Conservation (phyloP, 331 rosid species). For the Malus hybrid region DNA sequence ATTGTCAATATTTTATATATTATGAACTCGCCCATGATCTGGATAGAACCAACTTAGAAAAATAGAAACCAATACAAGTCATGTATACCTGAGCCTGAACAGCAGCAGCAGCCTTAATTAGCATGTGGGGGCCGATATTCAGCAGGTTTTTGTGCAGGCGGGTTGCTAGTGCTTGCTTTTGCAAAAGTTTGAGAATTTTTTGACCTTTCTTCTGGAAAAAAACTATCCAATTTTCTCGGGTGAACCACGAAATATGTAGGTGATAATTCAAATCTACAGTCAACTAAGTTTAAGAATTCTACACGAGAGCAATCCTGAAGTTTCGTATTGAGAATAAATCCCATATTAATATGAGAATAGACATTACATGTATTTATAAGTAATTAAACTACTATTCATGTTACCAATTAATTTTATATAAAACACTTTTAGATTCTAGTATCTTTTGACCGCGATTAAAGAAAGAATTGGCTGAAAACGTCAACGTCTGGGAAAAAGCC, state of each 20-base stretch:
- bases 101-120: constrained; percentile 62
- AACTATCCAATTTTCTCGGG: constrained; percentile 18
- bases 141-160: constrained; percentile 68
- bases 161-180: constrained; percentile 37
- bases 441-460: too few species aligned
- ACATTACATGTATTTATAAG: too few species aligned
- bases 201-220: constrained; percentile 49
- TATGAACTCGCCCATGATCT: too few species aligned
- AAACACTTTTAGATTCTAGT: too few species aligned
- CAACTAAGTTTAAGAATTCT: neutral
- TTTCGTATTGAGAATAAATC: constrained; percentile 8
- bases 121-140: constrained; percentile 96
- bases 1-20: too few species aligned
- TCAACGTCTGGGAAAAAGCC: too few species aligned
- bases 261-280: neutral
- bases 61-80: neutral
- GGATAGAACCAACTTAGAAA: neutral
- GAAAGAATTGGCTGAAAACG: too few species aligned
- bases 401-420: too few species aligned
- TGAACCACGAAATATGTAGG: neutral
- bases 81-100: constrained; percentile 76
- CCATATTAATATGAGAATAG: too few species aligned
- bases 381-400: too few species aligned
- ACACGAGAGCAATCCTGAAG: constrained; percentile 49
- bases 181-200: constrained; percentile 36